Conservation (phyloP, 768 basidiomycete genomes). For the Leccinum longicurvipes region DNA sequence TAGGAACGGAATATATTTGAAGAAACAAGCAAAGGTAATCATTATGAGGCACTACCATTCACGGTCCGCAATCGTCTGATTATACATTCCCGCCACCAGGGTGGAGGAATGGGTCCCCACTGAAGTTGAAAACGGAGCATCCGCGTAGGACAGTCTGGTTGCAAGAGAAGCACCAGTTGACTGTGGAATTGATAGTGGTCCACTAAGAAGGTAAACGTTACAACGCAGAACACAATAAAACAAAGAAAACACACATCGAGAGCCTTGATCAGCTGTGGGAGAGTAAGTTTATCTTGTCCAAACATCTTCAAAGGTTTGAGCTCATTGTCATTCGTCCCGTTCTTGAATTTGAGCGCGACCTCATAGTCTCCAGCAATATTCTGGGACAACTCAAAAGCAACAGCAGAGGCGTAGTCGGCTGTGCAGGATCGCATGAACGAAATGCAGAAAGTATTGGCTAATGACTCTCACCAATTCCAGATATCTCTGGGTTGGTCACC, state of each 20-base stretch:
- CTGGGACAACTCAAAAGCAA: constrained; percentile 67
- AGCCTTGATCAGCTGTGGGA: constrained; percentile 15
- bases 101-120: constrained; percentile 27
- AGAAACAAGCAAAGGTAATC: neutral
- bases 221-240: neutral
- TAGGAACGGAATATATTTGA: neutral
- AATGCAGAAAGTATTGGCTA: neutral
- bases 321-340: constrained; percentile 55
- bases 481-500: constrained; percentile 54
- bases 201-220: constrained; percentile 10
- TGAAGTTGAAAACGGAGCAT: constrained; percentile 31
- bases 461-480: constrained; percentile 57
- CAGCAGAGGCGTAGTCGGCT: constrained; percentile 72
- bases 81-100: neutral
- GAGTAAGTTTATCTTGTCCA: constrained; percentile 34
- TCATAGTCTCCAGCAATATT: constrained; percentile 64
- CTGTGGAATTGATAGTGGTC: constrained; percentile 30
- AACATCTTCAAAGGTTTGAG: constrained; percentile 70
- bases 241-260: constrained; percentile 15
- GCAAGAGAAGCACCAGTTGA: constrained; percentile 34
- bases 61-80: neutral
- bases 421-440: neutral
- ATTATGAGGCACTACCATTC: neutral
- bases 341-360: constrained; percentile 80
- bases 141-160: constrained; percentile 32